phyloP scores from a whole-genome alignment of 78 protist species.

The Dictyostelium capitatum region DNA sequence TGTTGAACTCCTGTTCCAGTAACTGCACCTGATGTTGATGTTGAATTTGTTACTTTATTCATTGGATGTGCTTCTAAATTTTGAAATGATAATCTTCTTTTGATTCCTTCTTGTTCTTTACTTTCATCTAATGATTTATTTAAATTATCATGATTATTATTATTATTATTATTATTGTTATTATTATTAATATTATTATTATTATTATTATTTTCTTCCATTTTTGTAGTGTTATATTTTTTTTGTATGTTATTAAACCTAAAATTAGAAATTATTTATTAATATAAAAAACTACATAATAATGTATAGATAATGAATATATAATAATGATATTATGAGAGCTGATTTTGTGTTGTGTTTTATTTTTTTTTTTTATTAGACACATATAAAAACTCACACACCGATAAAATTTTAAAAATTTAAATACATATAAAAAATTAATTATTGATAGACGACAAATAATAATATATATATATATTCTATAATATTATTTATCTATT shows the following conservation, averaged over 20 bases:
- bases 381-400: no score
- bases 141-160: constrained; percentile 22
- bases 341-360: no score
- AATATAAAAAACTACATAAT: neutral
- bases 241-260: neutral
- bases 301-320: no score
- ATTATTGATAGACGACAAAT: no score
- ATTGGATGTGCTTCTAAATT: constrained; percentile 9
- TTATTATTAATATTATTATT: constrained; percentile 39
- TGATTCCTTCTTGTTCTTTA: constrained; percentile 15
- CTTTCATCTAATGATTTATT: constrained; percentile 1
- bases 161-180: constrained; percentile 48
- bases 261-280: neutral
- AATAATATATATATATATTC: no score
- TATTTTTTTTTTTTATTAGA: no score
- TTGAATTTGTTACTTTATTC: constrained; percentile 11
- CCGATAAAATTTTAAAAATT: no score
- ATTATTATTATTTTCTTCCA: neutral
- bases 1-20: neutral
- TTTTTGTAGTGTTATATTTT: neutral
- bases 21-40: neutral
- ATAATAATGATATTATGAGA: no score
- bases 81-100: constrained; percentile 73
- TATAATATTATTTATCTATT: no score
- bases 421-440: no score